Conservation (phyloP, 2,329 filamentous ascomycete species). For the Diaporthe amygdali region DNA sequence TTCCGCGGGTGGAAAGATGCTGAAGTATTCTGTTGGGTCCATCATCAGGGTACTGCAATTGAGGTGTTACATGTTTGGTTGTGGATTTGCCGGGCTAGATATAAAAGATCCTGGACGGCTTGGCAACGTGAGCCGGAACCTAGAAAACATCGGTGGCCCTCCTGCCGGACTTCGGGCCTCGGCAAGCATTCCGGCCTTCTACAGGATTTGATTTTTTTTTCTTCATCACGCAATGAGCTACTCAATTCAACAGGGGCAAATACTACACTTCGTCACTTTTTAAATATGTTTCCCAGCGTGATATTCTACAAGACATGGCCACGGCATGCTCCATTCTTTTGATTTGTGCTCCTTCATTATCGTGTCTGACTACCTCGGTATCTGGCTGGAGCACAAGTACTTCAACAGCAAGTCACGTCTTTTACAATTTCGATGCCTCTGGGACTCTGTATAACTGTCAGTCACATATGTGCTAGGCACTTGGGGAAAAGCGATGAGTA, state of each 20-base stretch:
- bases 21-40: neutral
- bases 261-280: neutral
- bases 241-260: neutral
- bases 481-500: neutral
- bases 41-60: neutral
- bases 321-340: neutral
- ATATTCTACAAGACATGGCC: neutral
- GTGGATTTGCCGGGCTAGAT: neutral
- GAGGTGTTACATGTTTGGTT: neutral
- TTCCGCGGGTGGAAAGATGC: no score
- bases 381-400: neutral
- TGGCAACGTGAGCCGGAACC: neutral
- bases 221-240: neutral
- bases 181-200: neutral
- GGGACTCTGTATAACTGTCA: neutral
- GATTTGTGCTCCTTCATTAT: neutral
- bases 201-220: neutral
- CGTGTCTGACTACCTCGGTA: neutral
- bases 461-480: neutral
- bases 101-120: neutral
- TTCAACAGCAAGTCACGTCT: neutral
- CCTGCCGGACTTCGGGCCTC: neutral
- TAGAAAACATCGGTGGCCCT: neutral
- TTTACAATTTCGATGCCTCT: neutral
- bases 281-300: neutral